Conservation (phyloP, 2,329 filamentous ascomycete species). For the Daldinia eschscholtzii region DNA sequence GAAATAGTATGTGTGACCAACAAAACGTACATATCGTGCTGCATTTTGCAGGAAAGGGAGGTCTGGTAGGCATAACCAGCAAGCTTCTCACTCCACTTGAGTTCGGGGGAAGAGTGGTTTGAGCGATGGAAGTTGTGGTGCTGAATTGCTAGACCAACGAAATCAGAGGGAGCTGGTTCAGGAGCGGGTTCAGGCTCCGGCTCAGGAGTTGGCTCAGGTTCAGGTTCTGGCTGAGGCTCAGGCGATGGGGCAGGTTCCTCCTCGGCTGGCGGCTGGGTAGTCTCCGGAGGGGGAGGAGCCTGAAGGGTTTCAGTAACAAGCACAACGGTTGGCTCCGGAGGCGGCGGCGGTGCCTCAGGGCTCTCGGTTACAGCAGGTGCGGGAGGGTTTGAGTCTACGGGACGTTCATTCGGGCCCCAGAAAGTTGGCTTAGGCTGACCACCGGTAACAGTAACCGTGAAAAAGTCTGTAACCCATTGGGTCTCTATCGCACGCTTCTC, state of each 20-base stretch:
- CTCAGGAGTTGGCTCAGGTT: not conserved
- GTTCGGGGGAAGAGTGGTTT: constrained; percentile 78
- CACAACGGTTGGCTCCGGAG: constrained; percentile 30
- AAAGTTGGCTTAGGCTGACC: constrained; percentile 34
- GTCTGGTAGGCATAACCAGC: constrained; percentile 73
- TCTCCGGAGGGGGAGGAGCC: constrained; percentile 3
- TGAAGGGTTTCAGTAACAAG: constrained; percentile 40
- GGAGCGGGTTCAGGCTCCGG: not conserved
- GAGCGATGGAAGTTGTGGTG: constrained; percentile 89
- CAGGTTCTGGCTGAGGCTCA: not conserved
- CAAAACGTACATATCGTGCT: constrained; percentile 80
- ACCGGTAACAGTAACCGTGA: constrained; percentile 55
- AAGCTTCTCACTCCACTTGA: constrained; percentile 76
- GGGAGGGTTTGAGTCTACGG: constrained; percentile 7
- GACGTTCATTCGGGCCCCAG: constrained; percentile 35
- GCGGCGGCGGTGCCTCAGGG: constrained; percentile 13
- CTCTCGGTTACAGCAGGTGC: constrained; percentile 43
- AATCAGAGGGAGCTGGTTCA: constrained; percentile 43
- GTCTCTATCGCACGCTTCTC: constrained; percentile 53
- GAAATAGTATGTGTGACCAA: not conserved
- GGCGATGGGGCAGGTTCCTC: constrained; percentile 10
- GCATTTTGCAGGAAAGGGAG: constrained; percentile 77
- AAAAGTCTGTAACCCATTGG: constrained; percentile 51
- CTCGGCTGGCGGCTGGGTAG: constrained; percentile 6
- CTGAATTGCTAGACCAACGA: constrained; percentile 64